phyloP scores from a whole-genome alignment of 1,284 basidiomycete genomes.

The Erythrobasidium hasegawianum region DNA sequence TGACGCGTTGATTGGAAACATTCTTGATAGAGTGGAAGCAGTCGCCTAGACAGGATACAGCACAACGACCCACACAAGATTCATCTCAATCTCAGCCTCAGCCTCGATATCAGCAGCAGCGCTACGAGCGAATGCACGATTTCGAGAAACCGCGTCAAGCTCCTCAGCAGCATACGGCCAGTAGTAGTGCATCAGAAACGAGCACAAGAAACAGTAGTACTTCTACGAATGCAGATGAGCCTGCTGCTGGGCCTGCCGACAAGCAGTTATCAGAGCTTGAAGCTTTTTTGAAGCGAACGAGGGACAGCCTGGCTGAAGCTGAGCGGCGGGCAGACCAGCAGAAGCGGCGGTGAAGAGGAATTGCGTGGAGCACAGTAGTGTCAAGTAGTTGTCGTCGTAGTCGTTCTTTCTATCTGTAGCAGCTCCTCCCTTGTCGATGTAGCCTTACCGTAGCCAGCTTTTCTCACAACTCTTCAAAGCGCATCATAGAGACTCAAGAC shows the following conservation, averaged over 20 bases:
- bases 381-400: too few relatives aligned
- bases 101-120: too few relatives aligned
- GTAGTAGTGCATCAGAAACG: conserved; percentile 4
- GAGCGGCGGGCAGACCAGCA: conserved; percentile 20
- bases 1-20: neutral
- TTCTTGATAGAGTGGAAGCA: neutral
- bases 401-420: too few relatives aligned
- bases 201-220: neutral
- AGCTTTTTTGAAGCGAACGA: conserved; percentile 28
- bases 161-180: neutral
- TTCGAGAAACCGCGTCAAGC: conserved; percentile 27
- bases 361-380: too few relatives aligned
- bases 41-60: neutral
- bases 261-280: conserved; percentile 13
- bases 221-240: too few relatives aligned
- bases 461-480: too few relatives aligned
- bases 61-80: neutral
- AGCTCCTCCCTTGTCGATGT: too few relatives aligned
- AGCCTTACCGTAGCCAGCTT: too few relatives aligned
- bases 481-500: too few relatives aligned
- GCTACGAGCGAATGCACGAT: conserved; percentile 17
- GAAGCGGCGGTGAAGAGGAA: neutral
- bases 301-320: conserved; percentile 25
- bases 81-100: neutral
- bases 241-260: neutral